These are phyloP conservation scores for Plectosphaerella plurivora DNA, from an alignment of 2,329 filamentous ascomycete genomes.

Conservation along the genomic window DNA sequence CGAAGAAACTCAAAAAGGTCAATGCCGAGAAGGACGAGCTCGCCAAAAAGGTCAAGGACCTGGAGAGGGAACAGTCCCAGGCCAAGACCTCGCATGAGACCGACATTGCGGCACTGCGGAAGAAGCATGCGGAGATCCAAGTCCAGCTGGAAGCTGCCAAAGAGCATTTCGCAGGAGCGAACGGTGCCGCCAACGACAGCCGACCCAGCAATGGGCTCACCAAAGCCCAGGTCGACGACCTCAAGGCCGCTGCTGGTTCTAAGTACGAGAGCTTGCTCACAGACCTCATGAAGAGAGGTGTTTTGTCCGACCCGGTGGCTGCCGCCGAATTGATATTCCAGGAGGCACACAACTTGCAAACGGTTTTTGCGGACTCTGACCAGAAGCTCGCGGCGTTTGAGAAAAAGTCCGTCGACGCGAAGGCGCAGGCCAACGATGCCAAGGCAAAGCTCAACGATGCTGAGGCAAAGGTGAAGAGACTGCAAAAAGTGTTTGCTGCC, in stretches of 20 bases:
- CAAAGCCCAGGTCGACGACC: neutral
- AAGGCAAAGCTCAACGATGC: neutral
- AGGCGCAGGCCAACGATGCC: neutral
- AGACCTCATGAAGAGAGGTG: neutral
- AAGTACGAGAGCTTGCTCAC: neutral
- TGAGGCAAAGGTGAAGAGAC: neutral
- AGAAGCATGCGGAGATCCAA: no score
- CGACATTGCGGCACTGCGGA: no score
- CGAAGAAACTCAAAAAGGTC: no score
- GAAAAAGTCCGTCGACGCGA: neutral
- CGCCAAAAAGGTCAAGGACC: neutral
- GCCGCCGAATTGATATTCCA: neutral
- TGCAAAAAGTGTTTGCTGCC: neutral
- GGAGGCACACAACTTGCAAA: no score
- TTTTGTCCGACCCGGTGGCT: neutral
- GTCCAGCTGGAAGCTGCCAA: neutral
- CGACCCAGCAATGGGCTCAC: neutral
- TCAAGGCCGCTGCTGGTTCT: no score
- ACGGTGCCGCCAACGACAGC: neutral
- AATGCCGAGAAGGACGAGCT: conserved; percentile 12
- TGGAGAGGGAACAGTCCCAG: no score
- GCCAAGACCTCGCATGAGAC: no score
- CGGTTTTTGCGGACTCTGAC: no score
- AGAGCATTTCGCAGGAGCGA: neutral
- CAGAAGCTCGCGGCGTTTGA: neutral